Evolutionary conservation across 352 stramenopile species (phyloP).

Genomic region (Globisporangium emineosum): DNA sequence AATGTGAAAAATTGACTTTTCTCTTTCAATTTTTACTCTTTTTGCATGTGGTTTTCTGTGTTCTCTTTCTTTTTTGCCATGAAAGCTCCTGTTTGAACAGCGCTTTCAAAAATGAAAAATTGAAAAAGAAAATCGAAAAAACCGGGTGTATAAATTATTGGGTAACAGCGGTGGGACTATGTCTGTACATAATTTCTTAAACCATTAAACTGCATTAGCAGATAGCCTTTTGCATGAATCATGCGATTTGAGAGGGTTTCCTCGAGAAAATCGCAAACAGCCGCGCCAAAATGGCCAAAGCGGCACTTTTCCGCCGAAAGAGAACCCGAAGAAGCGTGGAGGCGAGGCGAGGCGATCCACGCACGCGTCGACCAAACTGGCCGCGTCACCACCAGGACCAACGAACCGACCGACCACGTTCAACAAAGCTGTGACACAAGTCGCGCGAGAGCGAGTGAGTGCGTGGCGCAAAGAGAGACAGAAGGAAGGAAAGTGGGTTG

Average conservation of each 20-base stretch:
- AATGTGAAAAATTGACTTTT: too few relatives aligned
- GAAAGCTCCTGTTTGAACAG: too few relatives aligned
- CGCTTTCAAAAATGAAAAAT: too few relatives aligned
- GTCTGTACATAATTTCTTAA: too few relatives aligned
- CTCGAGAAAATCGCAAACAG: too few relatives aligned
- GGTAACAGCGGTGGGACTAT: too few relatives aligned
- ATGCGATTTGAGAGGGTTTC: not conserved
- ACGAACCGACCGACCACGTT: not conserved
- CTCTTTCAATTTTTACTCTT: too few relatives aligned
- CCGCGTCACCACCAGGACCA: not conserved
- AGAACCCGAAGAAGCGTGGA: slow-evolving; percentile 1
- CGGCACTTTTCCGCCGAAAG: not conserved
- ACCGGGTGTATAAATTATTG: too few relatives aligned
- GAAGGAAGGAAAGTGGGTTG: slow-evolving; percentile 14
- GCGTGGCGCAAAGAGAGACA: not conserved
- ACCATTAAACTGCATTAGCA: not conserved
- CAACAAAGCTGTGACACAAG: not conserved
- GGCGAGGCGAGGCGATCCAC: not conserved
- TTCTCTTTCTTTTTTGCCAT: too few relatives aligned
- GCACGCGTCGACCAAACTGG: not conserved
- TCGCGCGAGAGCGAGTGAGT: not conserved
- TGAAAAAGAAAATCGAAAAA: too few relatives aligned
- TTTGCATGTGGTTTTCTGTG: too few relatives aligned
- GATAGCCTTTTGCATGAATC: not conserved
- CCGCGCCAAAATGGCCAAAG: slow-evolving; percentile 1